Evolutionary conservation across 2,329 filamentous ascomycete species (phyloP).

Genomic region (Cladophialophora chaetospira): DNA sequence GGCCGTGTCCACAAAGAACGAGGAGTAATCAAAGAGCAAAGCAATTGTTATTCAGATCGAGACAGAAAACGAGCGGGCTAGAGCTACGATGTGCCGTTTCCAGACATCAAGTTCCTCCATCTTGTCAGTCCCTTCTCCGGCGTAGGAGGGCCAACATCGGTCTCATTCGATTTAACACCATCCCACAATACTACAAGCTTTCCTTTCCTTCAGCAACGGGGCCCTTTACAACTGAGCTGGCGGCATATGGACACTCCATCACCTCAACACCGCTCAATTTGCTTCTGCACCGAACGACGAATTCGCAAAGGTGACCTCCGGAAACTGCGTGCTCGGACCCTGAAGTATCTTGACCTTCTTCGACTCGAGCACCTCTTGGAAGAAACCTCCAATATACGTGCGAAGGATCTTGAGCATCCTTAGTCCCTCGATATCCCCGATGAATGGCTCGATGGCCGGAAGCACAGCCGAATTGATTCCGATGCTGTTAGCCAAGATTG

Average conservation of each 20-base stretch:
- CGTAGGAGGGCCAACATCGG: too few relatives aligned
- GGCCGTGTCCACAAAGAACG: background rate
- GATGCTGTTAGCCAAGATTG: slow-evolving; percentile 24
- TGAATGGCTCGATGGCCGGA: slow-evolving; percentile 6
- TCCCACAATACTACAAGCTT: too few relatives aligned
- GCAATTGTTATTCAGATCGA: too few relatives aligned
- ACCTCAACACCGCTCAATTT: background rate
- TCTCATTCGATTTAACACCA: too few relatives aligned
- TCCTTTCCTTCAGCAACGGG: too few relatives aligned
- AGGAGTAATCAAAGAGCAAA: background rate
- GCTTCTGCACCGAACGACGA: background rate
- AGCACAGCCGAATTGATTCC: slow-evolving; percentile 12
- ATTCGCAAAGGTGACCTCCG: slow-evolving; percentile 24
- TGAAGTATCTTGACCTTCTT: slow-evolving; percentile 21
- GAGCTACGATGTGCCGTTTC: too few relatives aligned
- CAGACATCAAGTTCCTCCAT: too few relatives aligned
- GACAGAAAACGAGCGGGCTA: too few relatives aligned
- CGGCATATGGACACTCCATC: too few relatives aligned
- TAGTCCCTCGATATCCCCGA: slow-evolving; percentile 27
- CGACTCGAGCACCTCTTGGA: slow-evolving; percentile 21
- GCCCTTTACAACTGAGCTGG: too few relatives aligned
- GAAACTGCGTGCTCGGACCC: slow-evolving; percentile 26
- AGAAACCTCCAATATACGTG: slow-evolving; percentile 29
- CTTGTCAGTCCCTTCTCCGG: too few relatives aligned
- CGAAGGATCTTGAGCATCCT: slow-evolving; percentile 23